Evolutionary conservation across 192 early-diverging fungal species (phyloP), one percentile per base, ranked within the genome.

Genomic region (Lunasporangiospora selenospora): DNA sequence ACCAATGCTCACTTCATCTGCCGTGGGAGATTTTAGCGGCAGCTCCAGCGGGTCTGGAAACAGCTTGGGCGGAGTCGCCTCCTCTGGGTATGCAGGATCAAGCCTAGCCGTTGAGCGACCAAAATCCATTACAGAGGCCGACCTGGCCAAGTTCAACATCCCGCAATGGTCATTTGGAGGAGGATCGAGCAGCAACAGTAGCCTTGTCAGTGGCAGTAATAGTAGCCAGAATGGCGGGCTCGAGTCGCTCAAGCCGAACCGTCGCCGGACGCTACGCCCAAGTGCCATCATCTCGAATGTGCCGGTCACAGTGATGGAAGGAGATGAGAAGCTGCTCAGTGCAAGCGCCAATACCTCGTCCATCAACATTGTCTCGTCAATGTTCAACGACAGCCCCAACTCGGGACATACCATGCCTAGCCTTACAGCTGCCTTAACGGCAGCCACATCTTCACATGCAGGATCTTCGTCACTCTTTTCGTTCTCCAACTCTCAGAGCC

Each of bases 241-340:
- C n/a, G n/a, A n/a, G n/a, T 47, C 45, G 24, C 36, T 63, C 41
- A 73, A 73, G 49, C 58, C 60, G 18, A 73, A 73, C 43, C 59
- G 69, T 19, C 16, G 69, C 13, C 62, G 60, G 0, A 30, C 63
- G 32, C 61, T 73, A 27, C 59, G 69, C 4, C 69, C 69, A 12
- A 73, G 69, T n/a, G 69, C 69, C 37, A 73, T 73, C 49, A 73
- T 73, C 37, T 73, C 69, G 33, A 73, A 73, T 31, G 69, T 73
- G 6, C 69, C 69, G 32, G 60, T 73, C 39, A 73, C 69, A 4
- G 69, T 73, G 39, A 49, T 73, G 53, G 69, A 73, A 39, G 69
- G 69, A 21, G 69, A 73, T 34, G 69, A 73, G 43, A 73, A 73
- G 52, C 37, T 73, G 33, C 43, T 73, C 60, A 73, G 69, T 52